A percentile compares a stretch with the other conserved stretches of the same genome.
phyloP scores from a whole-genome alignment of 257 asterid genomes.

The Linaria vulgaris region DNA sequence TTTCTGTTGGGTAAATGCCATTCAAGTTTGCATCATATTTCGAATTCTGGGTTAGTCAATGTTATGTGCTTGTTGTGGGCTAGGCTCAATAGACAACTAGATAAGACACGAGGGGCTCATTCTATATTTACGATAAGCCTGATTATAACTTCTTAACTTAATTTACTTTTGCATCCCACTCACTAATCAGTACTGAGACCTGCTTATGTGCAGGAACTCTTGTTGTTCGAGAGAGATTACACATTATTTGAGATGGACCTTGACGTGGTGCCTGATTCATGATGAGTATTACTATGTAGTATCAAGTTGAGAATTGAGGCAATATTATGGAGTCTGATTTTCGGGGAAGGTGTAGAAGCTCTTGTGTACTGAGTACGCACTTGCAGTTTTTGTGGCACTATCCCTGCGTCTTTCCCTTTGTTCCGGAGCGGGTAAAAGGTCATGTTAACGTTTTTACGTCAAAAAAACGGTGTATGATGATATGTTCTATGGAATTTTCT shows the following conservation, averaged over 20 bases:
- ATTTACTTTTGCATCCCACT: no score
- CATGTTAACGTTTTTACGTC: no score
- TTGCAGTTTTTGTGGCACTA: neutral
- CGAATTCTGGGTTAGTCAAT: neutral
- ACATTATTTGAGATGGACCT: constrained; percentile 60
- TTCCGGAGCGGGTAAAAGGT: no score
- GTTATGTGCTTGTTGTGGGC: neutral
- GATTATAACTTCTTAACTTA: neutral
- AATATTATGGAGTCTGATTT: neutral
- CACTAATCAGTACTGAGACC: constrained; percentile 14
- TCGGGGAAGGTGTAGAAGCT: neutral
- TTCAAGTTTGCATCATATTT: neutral
- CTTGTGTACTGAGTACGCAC: neutral
- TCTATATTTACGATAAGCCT: neutral
- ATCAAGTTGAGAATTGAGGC: neutral
- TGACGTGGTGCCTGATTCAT: constrained; percentile 39
- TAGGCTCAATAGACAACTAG: neutral
- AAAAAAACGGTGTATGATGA: no score
- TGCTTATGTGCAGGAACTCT: constrained; percentile 63
- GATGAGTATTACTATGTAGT: constrained; percentile 18
- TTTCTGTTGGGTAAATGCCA: neutral
- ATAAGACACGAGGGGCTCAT: neutral
- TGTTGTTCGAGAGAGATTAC: constrained; percentile 79
- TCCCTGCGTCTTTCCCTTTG: neutral
- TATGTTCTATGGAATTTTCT: no score